Conservation (phyloP, 176 grass and related monocot genomes). For the Rhipidocladum racemiflorum region DNA sequence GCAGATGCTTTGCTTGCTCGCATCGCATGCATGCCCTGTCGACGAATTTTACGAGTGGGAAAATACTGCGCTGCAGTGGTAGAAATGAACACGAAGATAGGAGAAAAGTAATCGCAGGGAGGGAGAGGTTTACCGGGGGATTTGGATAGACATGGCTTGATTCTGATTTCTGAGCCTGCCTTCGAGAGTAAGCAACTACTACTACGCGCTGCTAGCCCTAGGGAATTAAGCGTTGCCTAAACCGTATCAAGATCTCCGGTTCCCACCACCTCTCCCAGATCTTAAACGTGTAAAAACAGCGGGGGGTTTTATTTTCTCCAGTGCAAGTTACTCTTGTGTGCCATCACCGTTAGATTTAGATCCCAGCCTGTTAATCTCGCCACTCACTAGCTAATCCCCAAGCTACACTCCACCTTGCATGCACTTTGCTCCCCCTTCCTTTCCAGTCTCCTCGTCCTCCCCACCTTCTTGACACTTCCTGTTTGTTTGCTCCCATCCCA, state of each 20-base stretch:
- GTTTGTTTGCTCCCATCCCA: background rate
- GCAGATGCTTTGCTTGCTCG: slow-evolving; percentile 1
- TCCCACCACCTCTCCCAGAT: background rate
- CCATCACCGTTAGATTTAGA: background rate
- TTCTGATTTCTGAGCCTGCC: background rate
- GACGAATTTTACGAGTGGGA: background rate
- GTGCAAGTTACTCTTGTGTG: background rate
- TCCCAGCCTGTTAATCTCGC: background rate
- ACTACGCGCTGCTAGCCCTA: background rate
- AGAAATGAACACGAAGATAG: background rate
- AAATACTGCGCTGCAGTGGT: background rate
- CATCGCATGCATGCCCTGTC: no score
- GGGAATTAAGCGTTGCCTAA: slow-evolving; percentile 34
- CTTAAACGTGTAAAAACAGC: slow-evolving; percentile 17
- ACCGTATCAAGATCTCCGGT: background rate
- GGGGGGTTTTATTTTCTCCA: no score
- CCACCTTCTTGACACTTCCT: slow-evolving; percentile 25
- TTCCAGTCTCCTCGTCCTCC: background rate
- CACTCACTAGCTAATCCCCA: background rate
- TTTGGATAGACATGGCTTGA: background rate
- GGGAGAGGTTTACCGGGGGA: background rate
- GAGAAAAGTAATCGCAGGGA: background rate
- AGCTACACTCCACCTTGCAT: slow-evolving; percentile 20
- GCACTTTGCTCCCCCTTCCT: background rate
- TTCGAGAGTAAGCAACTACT: slow-evolving; percentile 25